These are phyloP conservation scores for Saturnispora galanensis DNA, from an alignment of 805 yeast species.

Conservation along the genomic window DNA sequence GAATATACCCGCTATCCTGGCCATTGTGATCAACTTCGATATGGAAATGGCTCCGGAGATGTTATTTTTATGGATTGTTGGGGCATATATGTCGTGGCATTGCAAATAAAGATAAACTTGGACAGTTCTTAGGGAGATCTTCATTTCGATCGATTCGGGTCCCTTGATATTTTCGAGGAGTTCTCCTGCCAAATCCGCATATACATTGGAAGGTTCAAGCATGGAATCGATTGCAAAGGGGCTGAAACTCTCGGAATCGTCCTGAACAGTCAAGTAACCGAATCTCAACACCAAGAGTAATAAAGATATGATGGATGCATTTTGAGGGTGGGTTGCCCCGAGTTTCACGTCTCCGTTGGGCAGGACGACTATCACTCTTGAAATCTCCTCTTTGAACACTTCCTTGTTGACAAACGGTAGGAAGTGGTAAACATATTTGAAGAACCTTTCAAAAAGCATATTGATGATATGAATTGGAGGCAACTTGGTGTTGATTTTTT, in stretches of 20 bases:
- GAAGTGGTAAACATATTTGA: slow-evolving; percentile 36
- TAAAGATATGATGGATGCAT: slow-evolving; percentile 28
- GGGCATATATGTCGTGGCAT: slow-evolving; percentile 35
- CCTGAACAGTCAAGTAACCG: slow-evolving; percentile 28
- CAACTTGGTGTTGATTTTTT: slow-evolving; percentile 25
- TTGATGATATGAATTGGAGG: slow-evolving; percentile 33
- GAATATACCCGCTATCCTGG: slow-evolving; percentile 32
- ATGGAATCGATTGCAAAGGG: slow-evolving; percentile 17
- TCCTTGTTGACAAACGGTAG: slow-evolving; percentile 41
- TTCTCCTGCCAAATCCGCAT: slow-evolving; percentile 28
- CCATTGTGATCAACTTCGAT: slow-evolving; percentile 34
- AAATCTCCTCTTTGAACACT: slow-evolving; percentile 32
- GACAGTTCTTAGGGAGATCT: slow-evolving; percentile 33
- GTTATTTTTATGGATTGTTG: slow-evolving; percentile 37
- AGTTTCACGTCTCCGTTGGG: slow-evolving; percentile 16
- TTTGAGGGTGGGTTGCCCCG: slow-evolving; percentile 19
- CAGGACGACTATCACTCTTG: slow-evolving; percentile 21
- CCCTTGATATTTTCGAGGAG: slow-evolving; percentile 28
- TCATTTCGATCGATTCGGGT: slow-evolving; percentile 26
- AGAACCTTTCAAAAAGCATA: slow-evolving; percentile 36
- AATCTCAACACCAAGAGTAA: slow-evolving; percentile 33
- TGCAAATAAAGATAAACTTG: slow-evolving; percentile 36
- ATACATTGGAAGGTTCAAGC: slow-evolving; percentile 21
- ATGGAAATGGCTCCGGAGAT: slow-evolving; percentile 34
- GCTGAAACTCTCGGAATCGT: slow-evolving; percentile 14